Evolutionary conservation across 768 basidiomycete species (phyloP).

Genomic region (Nidularia pulvinata): DNA sequence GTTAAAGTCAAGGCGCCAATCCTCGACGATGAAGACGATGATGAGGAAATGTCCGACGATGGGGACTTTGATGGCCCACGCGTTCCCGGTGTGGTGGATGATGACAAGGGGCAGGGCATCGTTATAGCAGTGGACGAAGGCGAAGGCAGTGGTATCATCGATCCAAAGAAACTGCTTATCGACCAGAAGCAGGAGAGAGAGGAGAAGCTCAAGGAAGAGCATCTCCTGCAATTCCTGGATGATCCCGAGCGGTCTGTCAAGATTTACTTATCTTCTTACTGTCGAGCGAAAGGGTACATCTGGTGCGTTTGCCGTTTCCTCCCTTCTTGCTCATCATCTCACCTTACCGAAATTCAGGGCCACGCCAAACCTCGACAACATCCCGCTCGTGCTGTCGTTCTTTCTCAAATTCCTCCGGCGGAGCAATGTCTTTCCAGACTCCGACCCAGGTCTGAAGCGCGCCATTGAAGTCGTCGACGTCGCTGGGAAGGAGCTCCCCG

Average conservation of each 20-base stretch:
- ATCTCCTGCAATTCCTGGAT: slow-evolving; percentile 51
- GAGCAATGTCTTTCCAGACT: slow-evolving; percentile 36
- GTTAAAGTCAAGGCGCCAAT: slow-evolving; percentile 2
- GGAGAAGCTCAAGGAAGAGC: too few relatives aligned
- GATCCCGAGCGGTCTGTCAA: slow-evolving; percentile 58
- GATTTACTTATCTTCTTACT: slow-evolving; percentile 72
- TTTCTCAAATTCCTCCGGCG: slow-evolving; percentile 45
- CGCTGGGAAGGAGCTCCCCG: slow-evolving; percentile 50
- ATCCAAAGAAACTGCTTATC: too few relatives aligned
- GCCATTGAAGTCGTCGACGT: slow-evolving; percentile 39
- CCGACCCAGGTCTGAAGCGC: slow-evolving; percentile 42
- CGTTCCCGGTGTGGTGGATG: too few relatives aligned
- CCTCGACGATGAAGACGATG: slow-evolving; percentile 17
- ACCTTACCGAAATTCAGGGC: slow-evolving; percentile 24
- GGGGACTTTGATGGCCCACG: slow-evolving; percentile 26
- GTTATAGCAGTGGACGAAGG: too few relatives aligned
- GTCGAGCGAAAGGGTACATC: slow-evolving; percentile 64
- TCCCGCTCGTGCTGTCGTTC: slow-evolving; percentile 42
- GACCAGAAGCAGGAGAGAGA: too few relatives aligned
- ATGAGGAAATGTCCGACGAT: slow-evolving; percentile 31
- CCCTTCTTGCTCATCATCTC: slow-evolving; percentile 1
- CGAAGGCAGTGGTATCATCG: too few relatives aligned
- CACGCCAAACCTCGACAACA: slow-evolving; percentile 34
- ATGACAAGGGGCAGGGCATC: too few relatives aligned
- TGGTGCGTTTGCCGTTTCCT: slow-evolving; percentile 64